Percentiles rank a stretch among this genome's conserved stretches.
These are phyloP conservation scores for Colletotrichum orchidophilum DNA, from an alignment of 2,329 filamentous ascomycete species.

Conservation along the genomic window DNA sequence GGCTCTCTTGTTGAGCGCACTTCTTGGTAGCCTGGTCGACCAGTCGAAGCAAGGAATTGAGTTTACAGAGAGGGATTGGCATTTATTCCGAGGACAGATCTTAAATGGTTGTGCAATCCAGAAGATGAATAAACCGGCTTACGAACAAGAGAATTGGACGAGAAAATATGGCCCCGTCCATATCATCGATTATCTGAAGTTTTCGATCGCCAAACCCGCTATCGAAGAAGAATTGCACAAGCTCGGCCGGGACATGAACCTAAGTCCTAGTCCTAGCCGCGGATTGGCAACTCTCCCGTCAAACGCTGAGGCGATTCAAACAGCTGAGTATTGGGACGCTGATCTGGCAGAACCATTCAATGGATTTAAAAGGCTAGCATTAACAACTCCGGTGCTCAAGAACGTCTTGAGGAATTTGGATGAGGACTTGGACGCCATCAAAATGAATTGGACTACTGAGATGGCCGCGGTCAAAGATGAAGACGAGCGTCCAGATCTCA, in stretches of 20 bases:
- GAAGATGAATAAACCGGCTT: slow-evolving; percentile 49
- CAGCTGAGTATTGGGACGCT: slow-evolving; percentile 44
- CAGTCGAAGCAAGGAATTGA: slow-evolving; percentile 63
- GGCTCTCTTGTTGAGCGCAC: slow-evolving; percentile 59
- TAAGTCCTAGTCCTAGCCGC: neutral
- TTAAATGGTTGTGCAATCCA: slow-evolving; percentile 29
- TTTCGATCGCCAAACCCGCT: slow-evolving; percentile 55
- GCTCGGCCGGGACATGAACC: slow-evolving; percentile 40
- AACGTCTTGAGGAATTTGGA: slow-evolving; percentile 46
- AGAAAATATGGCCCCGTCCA: slow-evolving; percentile 48
- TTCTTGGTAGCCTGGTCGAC: slow-evolving; percentile 66
- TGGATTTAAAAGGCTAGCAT: slow-evolving; percentile 44
- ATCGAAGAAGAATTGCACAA: slow-evolving; percentile 49
- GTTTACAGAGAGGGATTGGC: slow-evolving; percentile 56
- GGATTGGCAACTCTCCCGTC: neutral
- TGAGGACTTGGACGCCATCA: slow-evolving; percentile 44
- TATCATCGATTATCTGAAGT: slow-evolving; percentile 72
- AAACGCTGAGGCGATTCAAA: neutral
- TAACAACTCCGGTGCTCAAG: slow-evolving; percentile 40
- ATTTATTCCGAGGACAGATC: slow-evolving; percentile 43
- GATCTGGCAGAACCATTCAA: slow-evolving; percentile 48
- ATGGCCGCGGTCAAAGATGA: neutral
- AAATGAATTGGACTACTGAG: slow-evolving; percentile 44
- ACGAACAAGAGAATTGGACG: slow-evolving; percentile 50
- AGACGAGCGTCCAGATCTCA: slow-evolving; percentile 39